Evolutionary conservation across 1,284 basidiomycete species (phyloP).

Genomic region (Anthracocystis walkeri): DNA sequence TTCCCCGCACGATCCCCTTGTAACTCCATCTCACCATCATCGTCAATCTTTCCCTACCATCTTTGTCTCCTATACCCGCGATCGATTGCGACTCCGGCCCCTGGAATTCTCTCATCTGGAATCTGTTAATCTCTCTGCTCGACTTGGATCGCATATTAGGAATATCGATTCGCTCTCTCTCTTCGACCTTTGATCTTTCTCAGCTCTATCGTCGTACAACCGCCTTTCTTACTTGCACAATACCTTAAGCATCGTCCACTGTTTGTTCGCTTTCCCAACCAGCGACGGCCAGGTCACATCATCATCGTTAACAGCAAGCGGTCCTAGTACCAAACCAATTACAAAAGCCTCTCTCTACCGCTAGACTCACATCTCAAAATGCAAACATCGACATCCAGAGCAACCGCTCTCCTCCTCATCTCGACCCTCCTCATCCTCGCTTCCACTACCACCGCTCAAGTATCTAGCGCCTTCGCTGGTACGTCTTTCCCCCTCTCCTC

Average conservation of each 20-base stretch:
- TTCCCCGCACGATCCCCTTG: conserved; percentile 21
- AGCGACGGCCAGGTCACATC: too few species aligned
- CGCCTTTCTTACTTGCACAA: neutral
- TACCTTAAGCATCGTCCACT: too few species aligned
- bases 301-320: too few species aligned
- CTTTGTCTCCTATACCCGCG: neutral
- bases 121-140: neutral
- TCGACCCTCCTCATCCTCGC: conserved; percentile 23
- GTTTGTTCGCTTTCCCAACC: too few species aligned
- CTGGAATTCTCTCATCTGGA: neutral
- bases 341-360: neutral
- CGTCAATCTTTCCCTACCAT: neutral
- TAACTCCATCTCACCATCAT: neutral
- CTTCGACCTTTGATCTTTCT: too few species aligned
- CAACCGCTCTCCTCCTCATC: conserved; percentile 15
- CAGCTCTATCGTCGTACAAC: too few species aligned
- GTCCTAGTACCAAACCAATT: too few species aligned
- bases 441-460: conserved; percentile 18
- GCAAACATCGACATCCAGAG: conserved; percentile 16
- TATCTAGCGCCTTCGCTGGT: conserved; percentile 34
- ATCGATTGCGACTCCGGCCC: neutral
- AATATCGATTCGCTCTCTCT: too few species aligned
- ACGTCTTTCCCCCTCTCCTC: conserved; percentile 46
- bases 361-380: conserved; percentile 2
- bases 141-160: neutral